These are phyloP conservation scores for Luffa aegyptiaca DNA, from an alignment of 306 rosid genomes.

Conservation along the genomic window DNA sequence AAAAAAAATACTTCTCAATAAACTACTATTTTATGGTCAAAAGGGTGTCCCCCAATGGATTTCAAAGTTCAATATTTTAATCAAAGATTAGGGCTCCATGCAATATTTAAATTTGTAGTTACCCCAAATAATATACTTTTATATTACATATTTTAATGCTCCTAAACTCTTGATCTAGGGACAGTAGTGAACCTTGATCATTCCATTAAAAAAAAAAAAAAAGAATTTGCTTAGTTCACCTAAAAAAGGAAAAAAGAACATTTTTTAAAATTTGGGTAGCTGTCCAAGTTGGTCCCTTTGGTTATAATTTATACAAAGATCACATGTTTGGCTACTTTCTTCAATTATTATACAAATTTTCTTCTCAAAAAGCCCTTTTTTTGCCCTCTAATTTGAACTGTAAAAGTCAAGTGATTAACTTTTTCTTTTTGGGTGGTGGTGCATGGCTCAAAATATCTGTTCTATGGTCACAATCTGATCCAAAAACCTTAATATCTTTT, in stretches of 20 bases:
- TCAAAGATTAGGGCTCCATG: not conserved
- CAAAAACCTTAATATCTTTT: not conserved
- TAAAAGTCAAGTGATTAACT: not conserved
- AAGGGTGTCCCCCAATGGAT: not conserved
- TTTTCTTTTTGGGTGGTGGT: not conserved
- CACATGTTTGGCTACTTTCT: not conserved
- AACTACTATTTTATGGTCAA: not conserved
- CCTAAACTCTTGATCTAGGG: not conserved
- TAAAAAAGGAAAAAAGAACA: not conserved
- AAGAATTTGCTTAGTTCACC: not conserved
- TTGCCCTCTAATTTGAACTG: not conserved
- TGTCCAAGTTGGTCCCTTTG: conserved; percentile 5
- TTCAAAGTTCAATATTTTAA: not conserved
- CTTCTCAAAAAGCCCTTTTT: not conserved
- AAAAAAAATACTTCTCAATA: not conserved
- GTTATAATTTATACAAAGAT: not conserved
- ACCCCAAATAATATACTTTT: not conserved
- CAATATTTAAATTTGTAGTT: not conserved
- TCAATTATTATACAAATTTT: not conserved
- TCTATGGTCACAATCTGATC: not conserved
- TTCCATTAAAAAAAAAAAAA: not conserved
- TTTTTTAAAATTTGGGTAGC: not conserved
- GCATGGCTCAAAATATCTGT: conserved; percentile 1
- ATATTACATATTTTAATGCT: not conserved
- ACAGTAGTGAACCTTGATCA: not conserved